Evolutionary conservation across 495 filamentous ascomycete genomes (phyloP).

Genomic region (Parathielavia hyrcaniae): DNA sequence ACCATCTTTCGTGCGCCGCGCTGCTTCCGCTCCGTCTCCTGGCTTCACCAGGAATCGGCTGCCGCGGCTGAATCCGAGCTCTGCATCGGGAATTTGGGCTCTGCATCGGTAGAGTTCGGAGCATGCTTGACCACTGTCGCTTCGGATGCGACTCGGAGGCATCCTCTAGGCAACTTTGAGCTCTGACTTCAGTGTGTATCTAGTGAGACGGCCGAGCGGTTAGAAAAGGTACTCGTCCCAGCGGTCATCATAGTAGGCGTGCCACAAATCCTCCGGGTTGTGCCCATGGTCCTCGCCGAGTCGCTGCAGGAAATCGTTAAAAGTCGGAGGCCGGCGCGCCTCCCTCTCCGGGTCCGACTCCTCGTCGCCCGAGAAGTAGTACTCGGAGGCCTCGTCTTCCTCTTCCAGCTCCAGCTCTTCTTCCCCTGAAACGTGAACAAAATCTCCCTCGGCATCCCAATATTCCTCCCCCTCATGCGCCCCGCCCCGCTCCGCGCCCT

Average conservation of each 20-base stretch:
- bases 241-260: slow-evolving; percentile 33
- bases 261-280: slow-evolving; percentile 31
- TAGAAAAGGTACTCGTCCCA: slow-evolving; percentile 37
- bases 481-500: no score
- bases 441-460: neutral
- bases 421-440: neutral
- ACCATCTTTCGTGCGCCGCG: no score
- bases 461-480: slow-evolving; percentile 6
- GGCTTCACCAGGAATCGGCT: no score
- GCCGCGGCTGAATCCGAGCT: no score
- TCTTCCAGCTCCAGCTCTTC: slow-evolving; percentile 31
- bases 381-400: slow-evolving; percentile 35
- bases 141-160: no score
- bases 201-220: neutral
- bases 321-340: slow-evolving; percentile 28
- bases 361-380: slow-evolving; percentile 33
- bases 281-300: slow-evolving; percentile 33
- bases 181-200: neutral
- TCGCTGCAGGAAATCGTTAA: slow-evolving; percentile 28
- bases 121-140: no score
- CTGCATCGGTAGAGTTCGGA: no score
- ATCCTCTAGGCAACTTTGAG: no score
- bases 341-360: slow-evolving; percentile 32
- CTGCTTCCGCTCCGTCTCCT: no score
- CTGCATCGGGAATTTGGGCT: no score